Conservation (phyloP, 352 stramenopile genomes). For the Phytophthora aleatoria region DNA sequence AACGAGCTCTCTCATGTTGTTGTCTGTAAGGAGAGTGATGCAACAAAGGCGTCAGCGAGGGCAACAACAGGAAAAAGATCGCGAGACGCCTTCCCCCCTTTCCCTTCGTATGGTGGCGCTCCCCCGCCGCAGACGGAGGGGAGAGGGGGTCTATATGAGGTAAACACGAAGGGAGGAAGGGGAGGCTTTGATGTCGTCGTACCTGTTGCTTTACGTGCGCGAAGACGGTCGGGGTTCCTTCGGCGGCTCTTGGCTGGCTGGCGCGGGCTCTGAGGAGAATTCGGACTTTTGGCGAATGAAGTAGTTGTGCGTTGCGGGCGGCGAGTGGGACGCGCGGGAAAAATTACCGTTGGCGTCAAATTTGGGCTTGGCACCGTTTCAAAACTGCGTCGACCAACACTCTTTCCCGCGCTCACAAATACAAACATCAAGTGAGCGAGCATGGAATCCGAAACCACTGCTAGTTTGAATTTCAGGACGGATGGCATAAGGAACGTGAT, state of each 20-base stretch:
- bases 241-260: constrained; percentile 72
- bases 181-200: constrained; percentile 18
- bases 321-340: constrained; percentile 26
- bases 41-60: constrained; percentile 15
- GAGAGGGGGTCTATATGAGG: not conserved
- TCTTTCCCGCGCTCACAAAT: constrained; percentile 13
- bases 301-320: constrained; percentile 35
- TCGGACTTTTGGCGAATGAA: constrained; percentile 90
- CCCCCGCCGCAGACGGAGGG: constrained; percentile 3
- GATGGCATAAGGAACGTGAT: constrained; percentile 7
- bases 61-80: constrained; percentile 26
- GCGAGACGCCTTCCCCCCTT: constrained; percentile 20
- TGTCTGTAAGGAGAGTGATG: constrained; percentile 24
- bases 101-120: constrained; percentile 24
- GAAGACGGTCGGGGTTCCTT: constrained; percentile 28
- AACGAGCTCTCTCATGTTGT: constrained; percentile 95
- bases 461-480: constrained; percentile 17
- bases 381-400: constrained; percentile 29
- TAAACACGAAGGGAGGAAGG: not conserved
- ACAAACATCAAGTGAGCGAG: constrained; percentile 21
- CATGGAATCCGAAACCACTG: constrained; percentile 35
- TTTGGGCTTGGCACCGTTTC: constrained; percentile 30
- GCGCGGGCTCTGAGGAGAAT: constrained; percentile 74
- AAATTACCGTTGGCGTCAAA: constrained; percentile 39
- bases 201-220: constrained; percentile 56